A percentile compares a stretch with the other conserved stretches of the same genome.
These are phyloP conservation scores for Epichloe sp. DNA, from an alignment of 2,329 filamentous ascomycete genomes.

Conservation along the genomic window DNA sequence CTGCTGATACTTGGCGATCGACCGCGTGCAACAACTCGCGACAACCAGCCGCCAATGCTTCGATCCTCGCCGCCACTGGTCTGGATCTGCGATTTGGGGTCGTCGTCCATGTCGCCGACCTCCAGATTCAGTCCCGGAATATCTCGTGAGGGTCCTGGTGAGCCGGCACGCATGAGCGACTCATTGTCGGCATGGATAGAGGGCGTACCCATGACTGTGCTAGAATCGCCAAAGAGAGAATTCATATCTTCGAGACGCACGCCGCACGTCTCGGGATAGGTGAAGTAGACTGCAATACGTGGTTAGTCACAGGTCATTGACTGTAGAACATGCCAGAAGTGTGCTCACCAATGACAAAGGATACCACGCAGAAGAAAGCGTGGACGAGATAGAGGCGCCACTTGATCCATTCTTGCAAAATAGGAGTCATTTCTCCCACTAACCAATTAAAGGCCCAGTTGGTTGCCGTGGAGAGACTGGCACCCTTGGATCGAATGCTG, in stretches of 20 bases:
- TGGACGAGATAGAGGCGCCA: conserved; percentile 94
- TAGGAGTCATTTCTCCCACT: conserved; percentile 87
- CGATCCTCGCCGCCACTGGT: conserved; percentile 22
- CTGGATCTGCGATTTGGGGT: conserved; percentile 29
- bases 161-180: conserved; percentile 65
- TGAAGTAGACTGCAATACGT: conserved; percentile 65
- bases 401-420: conserved; percentile 80
- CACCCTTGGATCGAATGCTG: conserved; percentile 93
- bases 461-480: conserved; percentile 85
- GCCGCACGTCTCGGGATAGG: conserved; percentile 94
- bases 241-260: conserved; percentile 96
- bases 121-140: conserved; percentile 77
- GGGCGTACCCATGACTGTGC: conserved; percentile 66
- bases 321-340: background rate
- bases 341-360: conserved; percentile 83
- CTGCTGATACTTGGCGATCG: conserved; percentile 25
- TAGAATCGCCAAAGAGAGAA: conserved; percentile 82
- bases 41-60: conserved; percentile 38
- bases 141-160: conserved; percentile 54
- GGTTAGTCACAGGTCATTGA: background rate
- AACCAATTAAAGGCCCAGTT: conserved; percentile 99
- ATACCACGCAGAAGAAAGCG: conserved; percentile 90
- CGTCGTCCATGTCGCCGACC: conserved; percentile 46
- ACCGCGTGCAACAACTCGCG: conserved; percentile 26
- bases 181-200: conserved; percentile 60